These are phyloP conservation scores for Fusarium longipes DNA, from an alignment of 2,329 filamentous ascomycete species.

Conservation along the genomic window DNA sequence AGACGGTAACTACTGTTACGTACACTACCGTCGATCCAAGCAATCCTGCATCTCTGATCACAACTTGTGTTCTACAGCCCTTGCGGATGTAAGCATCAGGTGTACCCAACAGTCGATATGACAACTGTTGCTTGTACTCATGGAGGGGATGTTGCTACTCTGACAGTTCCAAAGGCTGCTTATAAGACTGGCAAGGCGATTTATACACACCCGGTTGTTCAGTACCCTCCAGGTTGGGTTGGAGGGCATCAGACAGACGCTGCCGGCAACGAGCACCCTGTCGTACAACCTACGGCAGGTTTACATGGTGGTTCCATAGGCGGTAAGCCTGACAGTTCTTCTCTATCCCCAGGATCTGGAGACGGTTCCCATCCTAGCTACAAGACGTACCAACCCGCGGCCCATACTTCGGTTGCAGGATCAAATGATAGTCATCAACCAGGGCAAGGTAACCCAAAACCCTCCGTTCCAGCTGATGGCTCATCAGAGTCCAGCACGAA, in stretches of 20 bases:
- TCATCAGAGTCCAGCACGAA: rapidly evolving
- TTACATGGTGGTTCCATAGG: neutral
- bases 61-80: neutral
- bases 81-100: neutral
- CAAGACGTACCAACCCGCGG: neutral
- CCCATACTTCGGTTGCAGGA: neutral
- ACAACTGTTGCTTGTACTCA: neutral
- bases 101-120: constrained; percentile 1
- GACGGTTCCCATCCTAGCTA: neutral
- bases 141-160: too few relatives aligned
- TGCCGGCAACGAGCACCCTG: rapidly evolving
- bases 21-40: neutral
- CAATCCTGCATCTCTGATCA: neutral
- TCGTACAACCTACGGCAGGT: neutral
- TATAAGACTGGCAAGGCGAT: neutral
- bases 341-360: rapidly evolving
- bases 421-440: rapidly evolving
- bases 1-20: neutral
- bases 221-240: neutral
- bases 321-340: too few relatives aligned
- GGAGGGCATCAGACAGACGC: neutral
- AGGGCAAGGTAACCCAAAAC: neutral
- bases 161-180: neutral
- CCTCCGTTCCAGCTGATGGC: neutral
- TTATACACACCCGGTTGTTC: neutral